Percentiles rank a stretch among this genome's conserved stretches.
Evolutionary conservation across 352 stramenopile genomes (phyloP).

Genomic region (Pythium volutum): DNA sequence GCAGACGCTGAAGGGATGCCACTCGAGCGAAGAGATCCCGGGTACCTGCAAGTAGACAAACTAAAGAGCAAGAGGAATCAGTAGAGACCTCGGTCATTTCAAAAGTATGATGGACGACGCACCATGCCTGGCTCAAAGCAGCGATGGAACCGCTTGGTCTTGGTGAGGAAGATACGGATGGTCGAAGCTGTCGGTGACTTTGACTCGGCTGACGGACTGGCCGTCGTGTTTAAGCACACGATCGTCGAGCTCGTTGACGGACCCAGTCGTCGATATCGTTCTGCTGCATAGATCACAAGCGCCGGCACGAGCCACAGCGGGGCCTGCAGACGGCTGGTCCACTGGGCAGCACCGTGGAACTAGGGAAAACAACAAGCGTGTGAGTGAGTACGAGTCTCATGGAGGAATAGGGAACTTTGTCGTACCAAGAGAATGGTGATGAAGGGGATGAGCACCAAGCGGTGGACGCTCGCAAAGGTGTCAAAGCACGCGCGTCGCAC

Average conservation of each 20-base stretch:
- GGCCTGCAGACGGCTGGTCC: constrained; percentile 32
- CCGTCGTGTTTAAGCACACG: constrained; percentile 15
- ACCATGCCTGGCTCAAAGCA: constrained; percentile 39
- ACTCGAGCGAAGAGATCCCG: constrained; percentile 51
- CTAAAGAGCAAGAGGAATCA: constrained; percentile 2
- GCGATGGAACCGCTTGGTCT: constrained; percentile 25
- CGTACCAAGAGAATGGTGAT: constrained; percentile 31
- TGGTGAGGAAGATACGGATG: constrained; percentile 33
- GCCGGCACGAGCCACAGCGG: constrained; percentile 34
- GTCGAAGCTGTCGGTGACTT: not conserved
- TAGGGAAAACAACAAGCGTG: constrained; percentile 12
- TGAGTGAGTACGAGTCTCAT: not conserved
- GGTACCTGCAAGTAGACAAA: constrained; percentile 71
- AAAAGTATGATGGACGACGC: not conserved
- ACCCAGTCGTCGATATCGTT: constrained; percentile 28
- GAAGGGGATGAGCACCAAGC: constrained; percentile 32
- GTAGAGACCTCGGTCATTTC: not conserved
- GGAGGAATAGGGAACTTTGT: not conserved
- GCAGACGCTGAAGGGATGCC: constrained; percentile 79
- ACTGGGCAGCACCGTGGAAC: constrained; percentile 39
- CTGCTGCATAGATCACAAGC: constrained; percentile 28
- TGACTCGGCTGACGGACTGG: not conserved
- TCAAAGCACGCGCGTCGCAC: constrained; percentile 26
- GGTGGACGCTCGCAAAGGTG: constrained; percentile 31
- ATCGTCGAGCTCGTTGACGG: constrained; percentile 10